A percentile compares a stretch with the other conserved stretches of the same genome.
phyloP scores from a whole-genome alignment of 805 yeast species.

The Metschnikowia dekortorum region DNA sequence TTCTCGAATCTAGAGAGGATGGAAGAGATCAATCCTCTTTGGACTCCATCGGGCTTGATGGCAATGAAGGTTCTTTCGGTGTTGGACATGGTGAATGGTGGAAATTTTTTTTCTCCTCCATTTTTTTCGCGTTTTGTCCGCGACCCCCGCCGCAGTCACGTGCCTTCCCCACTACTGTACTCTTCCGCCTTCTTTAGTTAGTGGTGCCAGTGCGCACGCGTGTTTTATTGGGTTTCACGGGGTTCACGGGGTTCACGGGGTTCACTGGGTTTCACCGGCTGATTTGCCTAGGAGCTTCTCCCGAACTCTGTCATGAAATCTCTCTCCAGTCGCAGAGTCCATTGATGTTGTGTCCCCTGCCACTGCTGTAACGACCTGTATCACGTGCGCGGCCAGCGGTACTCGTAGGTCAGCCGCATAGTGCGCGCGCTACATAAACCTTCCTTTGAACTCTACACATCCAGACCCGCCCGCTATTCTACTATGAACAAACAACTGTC shows the following conservation, averaged over 20 bases:
- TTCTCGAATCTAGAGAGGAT: conserved; percentile 91
- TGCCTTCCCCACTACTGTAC: too few species aligned
- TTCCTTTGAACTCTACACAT: background rate
- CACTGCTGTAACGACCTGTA: too few species aligned
- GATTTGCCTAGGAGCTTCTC: too few species aligned
- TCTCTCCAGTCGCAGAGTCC: background rate
- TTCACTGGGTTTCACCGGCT: too few species aligned
- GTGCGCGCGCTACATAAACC: background rate
- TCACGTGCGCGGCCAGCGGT: too few species aligned
- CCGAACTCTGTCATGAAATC: too few species aligned
- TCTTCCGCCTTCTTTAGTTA: too few species aligned
- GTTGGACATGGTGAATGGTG: conserved; percentile 41
- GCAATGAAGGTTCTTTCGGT: conserved; percentile 90
- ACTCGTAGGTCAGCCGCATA: background rate
- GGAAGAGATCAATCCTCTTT: conserved; percentile 91
- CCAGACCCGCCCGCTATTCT: background rate
- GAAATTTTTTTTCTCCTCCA: conserved; percentile 1
- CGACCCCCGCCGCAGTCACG: background rate
- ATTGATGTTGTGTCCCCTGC: background rate
- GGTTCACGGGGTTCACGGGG: too few species aligned
- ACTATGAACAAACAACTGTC: background rate
- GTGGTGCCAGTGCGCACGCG: background rate
- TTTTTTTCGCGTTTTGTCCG: background rate
- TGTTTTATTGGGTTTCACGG: too few species aligned
- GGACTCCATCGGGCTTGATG: conserved; percentile 99